Evolutionary conservation across 495 filamentous ascomycete genomes (phyloP).

Genomic region (Aspergillus affinis): DNA sequence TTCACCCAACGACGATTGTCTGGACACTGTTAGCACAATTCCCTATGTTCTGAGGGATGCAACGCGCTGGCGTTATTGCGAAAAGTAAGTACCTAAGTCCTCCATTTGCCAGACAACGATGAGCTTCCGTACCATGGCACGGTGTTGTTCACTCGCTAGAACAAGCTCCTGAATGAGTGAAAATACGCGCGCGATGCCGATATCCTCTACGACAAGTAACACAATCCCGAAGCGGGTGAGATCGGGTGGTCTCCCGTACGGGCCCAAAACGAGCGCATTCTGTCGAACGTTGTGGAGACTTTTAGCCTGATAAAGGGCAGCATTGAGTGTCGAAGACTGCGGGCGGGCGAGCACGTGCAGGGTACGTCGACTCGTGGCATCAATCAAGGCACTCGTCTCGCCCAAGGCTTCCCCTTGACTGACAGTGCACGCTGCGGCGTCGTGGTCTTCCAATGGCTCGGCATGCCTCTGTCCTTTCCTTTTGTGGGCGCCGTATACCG

Average conservation of each 20-base stretch:
- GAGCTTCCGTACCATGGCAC: slow-evolving; percentile 5
- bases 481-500: too few species aligned
- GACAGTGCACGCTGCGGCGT: not conserved
- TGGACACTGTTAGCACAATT: slow-evolving; percentile 2
- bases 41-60: not conserved
- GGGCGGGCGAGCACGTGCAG: slow-evolving; percentile 1
- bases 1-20: slow-evolving; percentile 8
- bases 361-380: not conserved
- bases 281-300: not conserved
- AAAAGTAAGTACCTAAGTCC: slow-evolving; percentile 1
- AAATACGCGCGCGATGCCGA: not conserved
- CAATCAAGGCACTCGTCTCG: not conserved
- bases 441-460: not conserved
- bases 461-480: not conserved
- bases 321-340: not conserved
- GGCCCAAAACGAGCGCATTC: slow-evolving; percentile 1
- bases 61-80: not conserved
- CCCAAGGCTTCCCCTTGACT: not conserved
- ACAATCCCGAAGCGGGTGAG: slow-evolving; percentile 5
- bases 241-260: slow-evolving; percentile 5
- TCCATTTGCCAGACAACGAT: slow-evolving; percentile 11
- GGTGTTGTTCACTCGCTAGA: slow-evolving; percentile 7
- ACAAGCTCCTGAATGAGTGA: slow-evolving; percentile 1
- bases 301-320: not conserved
- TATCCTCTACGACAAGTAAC: slow-evolving; percentile 3